phyloP scores from a whole-genome alignment of 805 yeast species.

The Ogataea philodendri region DNA sequence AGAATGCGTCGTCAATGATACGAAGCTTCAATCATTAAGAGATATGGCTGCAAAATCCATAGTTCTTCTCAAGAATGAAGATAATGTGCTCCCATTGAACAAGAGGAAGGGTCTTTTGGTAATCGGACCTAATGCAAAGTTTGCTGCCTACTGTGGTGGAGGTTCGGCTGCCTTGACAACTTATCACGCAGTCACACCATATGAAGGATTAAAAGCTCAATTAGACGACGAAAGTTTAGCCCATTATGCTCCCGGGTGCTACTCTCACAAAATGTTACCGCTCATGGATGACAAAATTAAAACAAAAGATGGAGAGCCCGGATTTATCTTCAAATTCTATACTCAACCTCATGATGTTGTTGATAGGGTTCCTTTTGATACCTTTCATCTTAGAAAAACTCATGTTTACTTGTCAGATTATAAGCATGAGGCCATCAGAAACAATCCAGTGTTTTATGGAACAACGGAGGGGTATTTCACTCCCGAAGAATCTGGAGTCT shows the following conservation, averaged over 20 bases:
- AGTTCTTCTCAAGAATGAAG: slow-evolving; percentile 57
- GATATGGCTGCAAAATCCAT: slow-evolving; percentile 49
- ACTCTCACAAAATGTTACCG: slow-evolving; percentile 21
- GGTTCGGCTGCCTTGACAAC: slow-evolving; percentile 51
- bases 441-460: slow-evolving; percentile 35
- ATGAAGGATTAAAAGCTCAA: slow-evolving; percentile 20
- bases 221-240: slow-evolving; percentile 23
- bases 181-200: slow-evolving; percentile 19
- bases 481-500: slow-evolving; percentile 40
- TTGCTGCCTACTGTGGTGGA: slow-evolving; percentile 54
- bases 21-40: too few species aligned
- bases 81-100: slow-evolving; percentile 44
- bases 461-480: slow-evolving; percentile 39
- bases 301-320: slow-evolving; percentile 25
- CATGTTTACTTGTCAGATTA: slow-evolving; percentile 26
- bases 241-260: slow-evolving; percentile 40
- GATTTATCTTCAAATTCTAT: slow-evolving; percentile 31
- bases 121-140: slow-evolving; percentile 60
- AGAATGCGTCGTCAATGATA: slow-evolving; percentile 38
- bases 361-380: slow-evolving; percentile 31
- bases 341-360: slow-evolving; percentile 26
- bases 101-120: slow-evolving; percentile 45
- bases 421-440: slow-evolving; percentile 20
- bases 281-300: slow-evolving; percentile 18
- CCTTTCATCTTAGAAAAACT: slow-evolving; percentile 22